phyloP scores from a whole-genome alignment of 768 basidiomycete species.

The Auriscalpium microsporum region DNA sequence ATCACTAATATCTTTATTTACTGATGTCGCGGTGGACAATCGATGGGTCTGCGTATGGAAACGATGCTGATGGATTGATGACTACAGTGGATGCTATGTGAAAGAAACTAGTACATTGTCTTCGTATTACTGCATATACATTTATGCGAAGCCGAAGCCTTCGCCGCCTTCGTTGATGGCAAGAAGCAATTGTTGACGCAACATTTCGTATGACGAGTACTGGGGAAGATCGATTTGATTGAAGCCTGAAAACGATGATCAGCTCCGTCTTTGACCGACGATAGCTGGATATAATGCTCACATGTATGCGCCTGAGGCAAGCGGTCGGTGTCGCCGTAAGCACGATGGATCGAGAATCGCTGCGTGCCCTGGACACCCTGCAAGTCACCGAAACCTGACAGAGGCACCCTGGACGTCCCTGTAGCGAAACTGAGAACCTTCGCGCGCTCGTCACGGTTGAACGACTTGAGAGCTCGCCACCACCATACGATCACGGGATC shows the following conservation, averaged over 20 bases:
- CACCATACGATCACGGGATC: slow-evolving; percentile 98
- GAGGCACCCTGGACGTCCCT: slow-evolving; percentile 84
- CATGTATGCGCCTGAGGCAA: slow-evolving; percentile 89
- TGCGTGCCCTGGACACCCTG: slow-evolving; percentile 93
- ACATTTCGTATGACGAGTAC: slow-evolving; percentile 94
- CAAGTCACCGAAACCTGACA: slow-evolving; percentile 91
- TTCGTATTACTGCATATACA: background rate
- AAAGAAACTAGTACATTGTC: background rate
- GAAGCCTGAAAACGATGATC: slow-evolving; percentile 49
- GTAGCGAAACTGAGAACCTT: slow-evolving; percentile 98
- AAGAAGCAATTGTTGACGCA: slow-evolving; percentile 80
- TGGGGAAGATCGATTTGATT: slow-evolving; percentile 93
- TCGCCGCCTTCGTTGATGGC: slow-evolving; percentile 96
- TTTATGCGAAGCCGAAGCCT: slow-evolving; percentile 80
- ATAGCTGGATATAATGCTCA: slow-evolving; percentile 28
- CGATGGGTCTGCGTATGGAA: too few species aligned
- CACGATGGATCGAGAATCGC: slow-evolving; percentile 91
- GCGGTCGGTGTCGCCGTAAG: slow-evolving; percentile 78
- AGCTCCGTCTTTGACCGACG: slow-evolving; percentile 6
- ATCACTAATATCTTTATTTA: too few species aligned
- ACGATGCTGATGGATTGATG: background rate
- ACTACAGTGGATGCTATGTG: slow-evolving; percentile 2
- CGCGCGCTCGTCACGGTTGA: slow-evolving; percentile 92
- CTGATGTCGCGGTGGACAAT: too few species aligned
- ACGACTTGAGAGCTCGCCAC: slow-evolving; percentile 98